Base-by-base conservation (phyloP, 2,329 filamentous ascomycete species). In the Diaporthe citri region DNA sequence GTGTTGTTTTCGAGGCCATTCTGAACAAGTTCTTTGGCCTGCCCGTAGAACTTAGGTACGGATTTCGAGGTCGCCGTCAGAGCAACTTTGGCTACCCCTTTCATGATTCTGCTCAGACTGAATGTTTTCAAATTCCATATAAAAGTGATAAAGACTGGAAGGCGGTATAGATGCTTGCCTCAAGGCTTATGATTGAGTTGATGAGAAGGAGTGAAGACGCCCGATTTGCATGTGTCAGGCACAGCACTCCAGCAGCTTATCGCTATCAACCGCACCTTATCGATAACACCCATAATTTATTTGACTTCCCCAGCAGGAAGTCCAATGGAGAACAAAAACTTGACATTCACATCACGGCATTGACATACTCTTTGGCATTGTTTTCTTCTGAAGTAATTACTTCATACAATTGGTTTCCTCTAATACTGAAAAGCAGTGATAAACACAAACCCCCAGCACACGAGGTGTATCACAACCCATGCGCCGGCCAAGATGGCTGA, bases 401-500 rank as follows among this genome's bases (percentile, higher is more conserved):
- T 20, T 13, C 5, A 4, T 39, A 20, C 22, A 67, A 20, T 52
- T 20, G 22, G 13, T 20, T 39, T 1, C 4, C 1, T 41, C 5
- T 8, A 15, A 15, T 1, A 39, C 15, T 34, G 9, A 52, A 4
- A 52, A 10, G 34, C 31, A 51, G 8, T 13, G 15, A 15, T 20
- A 7, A 20, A n/a, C 52, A 9, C 20, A 15, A 48, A 10, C 25
- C 10, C 22, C 0, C 52, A 17, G 3, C 10, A 34, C 2, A 22
- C n/a, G 15, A 28, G 15, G 34, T 17, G 15, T 8, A 22, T n/a
- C 64, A 52, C 64, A 39, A 39, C 62, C 46, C 22, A 28, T 31
- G 22, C 31, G 46, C 64, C 46, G 13, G 64, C 20, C 41, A 69
- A 51, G 28, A 91, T 91, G 89, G 85, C 88, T 31, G 90, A 91